phyloP scores from a whole-genome alignment of 129 eudicot species.

The Pulicaria dysenterica region DNA sequence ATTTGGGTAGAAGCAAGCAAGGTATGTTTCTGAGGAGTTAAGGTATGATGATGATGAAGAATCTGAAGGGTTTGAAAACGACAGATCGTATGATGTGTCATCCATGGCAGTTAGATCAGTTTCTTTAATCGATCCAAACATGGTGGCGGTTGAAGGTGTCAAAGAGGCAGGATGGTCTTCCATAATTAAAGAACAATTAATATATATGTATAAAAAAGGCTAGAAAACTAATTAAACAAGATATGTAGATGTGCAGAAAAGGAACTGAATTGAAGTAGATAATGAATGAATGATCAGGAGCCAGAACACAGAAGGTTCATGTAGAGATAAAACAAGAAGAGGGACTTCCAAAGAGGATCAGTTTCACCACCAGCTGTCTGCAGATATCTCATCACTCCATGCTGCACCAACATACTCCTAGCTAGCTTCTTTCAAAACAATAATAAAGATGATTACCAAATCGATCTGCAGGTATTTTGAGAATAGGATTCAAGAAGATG shows the following conservation, averaged over 20 bases:
- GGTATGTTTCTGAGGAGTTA: conserved; percentile 37
- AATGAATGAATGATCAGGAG: conserved; percentile 41
- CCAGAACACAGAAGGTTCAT: conserved; percentile 54
- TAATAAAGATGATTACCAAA: background rate
- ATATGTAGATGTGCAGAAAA: conserved; percentile 5
- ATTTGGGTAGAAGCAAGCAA: conserved; percentile 27
- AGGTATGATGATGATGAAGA: conserved; percentile 31
- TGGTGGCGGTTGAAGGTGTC: conserved; percentile 7
- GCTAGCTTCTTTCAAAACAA: conserved; percentile 26
- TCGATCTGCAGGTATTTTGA: conserved; percentile 4
- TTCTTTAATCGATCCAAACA: conserved; percentile 32
- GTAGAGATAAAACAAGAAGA: conserved; percentile 52
- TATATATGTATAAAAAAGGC: background rate
- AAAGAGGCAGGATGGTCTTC: conserved; percentile 27
- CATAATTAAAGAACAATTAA: conserved; percentile 3
- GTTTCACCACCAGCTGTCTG: conserved; percentile 40
- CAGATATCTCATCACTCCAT: conserved; percentile 41
- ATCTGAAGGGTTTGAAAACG: conserved; percentile 41
- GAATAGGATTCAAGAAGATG: conserved; percentile 26
- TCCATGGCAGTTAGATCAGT: conserved; percentile 23
- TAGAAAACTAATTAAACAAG: background rate
- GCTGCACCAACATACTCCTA: conserved; percentile 39
- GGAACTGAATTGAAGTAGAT: background rate
- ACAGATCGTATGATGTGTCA: conserved; percentile 31
- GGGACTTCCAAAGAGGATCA: conserved; percentile 52